A percentile compares a stretch with the other conserved stretches of the same genome.
Evolutionary conservation across 495 filamentous ascomycete genomes (phyloP).

Genomic region (Xeromyces bisporus): DNA sequence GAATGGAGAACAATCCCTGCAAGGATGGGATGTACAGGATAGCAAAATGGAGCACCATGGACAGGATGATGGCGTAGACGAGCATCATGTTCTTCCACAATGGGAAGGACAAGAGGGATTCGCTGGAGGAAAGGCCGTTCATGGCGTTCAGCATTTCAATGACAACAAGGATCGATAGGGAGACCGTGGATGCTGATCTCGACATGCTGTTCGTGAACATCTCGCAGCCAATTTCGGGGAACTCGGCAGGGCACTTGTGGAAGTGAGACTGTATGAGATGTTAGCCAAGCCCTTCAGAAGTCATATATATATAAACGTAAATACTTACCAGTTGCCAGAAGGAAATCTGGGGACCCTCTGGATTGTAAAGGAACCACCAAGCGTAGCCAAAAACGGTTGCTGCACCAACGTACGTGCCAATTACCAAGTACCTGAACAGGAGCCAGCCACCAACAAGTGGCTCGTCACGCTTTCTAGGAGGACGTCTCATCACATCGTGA

Average conservation of each 20-base stretch:
- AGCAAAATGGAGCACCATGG: slow-evolving; percentile 92
- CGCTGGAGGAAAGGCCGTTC: slow-evolving; percentile 92
- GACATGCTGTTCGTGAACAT: slow-evolving; percentile 88
- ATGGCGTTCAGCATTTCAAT: slow-evolving; percentile 99
- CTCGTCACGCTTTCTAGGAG: slow-evolving; percentile 83
- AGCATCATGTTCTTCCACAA: slow-evolving; percentile 96
- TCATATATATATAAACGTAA: too few relatives aligned
- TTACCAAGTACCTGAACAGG: slow-evolving; percentile 94
- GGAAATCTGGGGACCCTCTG: slow-evolving; percentile 77
- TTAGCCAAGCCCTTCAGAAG: too few relatives aligned
- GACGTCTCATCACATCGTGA: slow-evolving; percentile 89
- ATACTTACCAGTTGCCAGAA: slow-evolving; percentile 66
- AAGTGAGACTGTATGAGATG: slow-evolving; percentile 50
- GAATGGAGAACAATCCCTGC: slow-evolving; percentile 76
- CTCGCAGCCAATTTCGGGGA: slow-evolving; percentile 81
- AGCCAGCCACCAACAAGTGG: slow-evolving; percentile 84
- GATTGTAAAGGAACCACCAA: slow-evolving; percentile 98
- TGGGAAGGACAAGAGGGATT: slow-evolving; percentile 83
- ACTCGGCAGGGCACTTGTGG: slow-evolving; percentile 75
- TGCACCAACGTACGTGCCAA: slow-evolving; percentile 84
- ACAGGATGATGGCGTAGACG: slow-evolving; percentile 81
- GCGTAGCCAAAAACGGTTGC: slow-evolving; percentile 96
- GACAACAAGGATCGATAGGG: slow-evolving; percentile 79
- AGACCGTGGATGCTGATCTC: slow-evolving; percentile 88
- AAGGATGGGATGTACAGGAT: slow-evolving; percentile 86